These are phyloP conservation scores for Pulveroboletus sp. DNA, from an alignment of 768 basidiomycete genomes.

Conservation along the genomic window DNA sequence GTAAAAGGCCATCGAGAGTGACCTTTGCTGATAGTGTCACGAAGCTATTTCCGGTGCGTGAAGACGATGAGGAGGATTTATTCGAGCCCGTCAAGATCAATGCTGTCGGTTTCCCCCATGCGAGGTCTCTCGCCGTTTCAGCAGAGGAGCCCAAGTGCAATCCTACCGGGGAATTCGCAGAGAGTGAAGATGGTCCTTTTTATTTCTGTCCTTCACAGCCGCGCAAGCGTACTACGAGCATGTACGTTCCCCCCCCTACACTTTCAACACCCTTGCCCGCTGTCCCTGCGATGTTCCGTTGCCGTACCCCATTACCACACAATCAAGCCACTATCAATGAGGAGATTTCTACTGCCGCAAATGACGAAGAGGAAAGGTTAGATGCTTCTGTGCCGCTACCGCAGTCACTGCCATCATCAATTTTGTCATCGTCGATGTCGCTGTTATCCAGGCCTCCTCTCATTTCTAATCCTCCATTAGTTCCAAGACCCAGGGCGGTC, in stretches of 20 bases:
- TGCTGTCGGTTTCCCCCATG: slow-evolving; percentile 23
- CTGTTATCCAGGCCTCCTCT: slow-evolving; percentile 9
- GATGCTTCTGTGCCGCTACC: slow-evolving; percentile 26
- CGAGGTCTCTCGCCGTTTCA: not conserved
- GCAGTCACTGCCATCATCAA: slow-evolving; percentile 22
- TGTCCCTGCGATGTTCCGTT: slow-evolving; percentile 19
- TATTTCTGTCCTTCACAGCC: slow-evolving; percentile 15
- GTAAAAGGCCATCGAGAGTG: slow-evolving; percentile 16
- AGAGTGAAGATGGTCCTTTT: slow-evolving; percentile 24
- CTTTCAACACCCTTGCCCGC: slow-evolving; percentile 4
- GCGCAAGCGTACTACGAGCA: slow-evolving; percentile 30
- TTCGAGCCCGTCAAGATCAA: slow-evolving; percentile 11
- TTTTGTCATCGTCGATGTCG: slow-evolving; percentile 10
- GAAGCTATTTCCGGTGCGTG: slow-evolving; percentile 28
- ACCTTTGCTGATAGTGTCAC: slow-evolving; percentile 17
- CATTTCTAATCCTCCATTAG: slow-evolving; percentile 7
- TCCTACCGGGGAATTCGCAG: slow-evolving; percentile 1
- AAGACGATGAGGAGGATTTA: slow-evolving; percentile 34
- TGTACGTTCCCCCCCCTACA: slow-evolving; percentile 15
- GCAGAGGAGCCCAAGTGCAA: not conserved
- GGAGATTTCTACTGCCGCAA: not conserved
- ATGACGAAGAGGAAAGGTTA: slow-evolving; percentile 7
- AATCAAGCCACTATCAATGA: slow-evolving; percentile 14
- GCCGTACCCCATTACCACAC: slow-evolving; percentile 25
- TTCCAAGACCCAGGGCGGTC: slow-evolving; percentile 22